A percentile compares a stretch with the other conserved stretches of the same genome.
These are phyloP conservation scores for Penicillium fuscoglaucum DNA, from an alignment of 2,329 filamentous ascomycete species.

Conservation along the genomic window DNA sequence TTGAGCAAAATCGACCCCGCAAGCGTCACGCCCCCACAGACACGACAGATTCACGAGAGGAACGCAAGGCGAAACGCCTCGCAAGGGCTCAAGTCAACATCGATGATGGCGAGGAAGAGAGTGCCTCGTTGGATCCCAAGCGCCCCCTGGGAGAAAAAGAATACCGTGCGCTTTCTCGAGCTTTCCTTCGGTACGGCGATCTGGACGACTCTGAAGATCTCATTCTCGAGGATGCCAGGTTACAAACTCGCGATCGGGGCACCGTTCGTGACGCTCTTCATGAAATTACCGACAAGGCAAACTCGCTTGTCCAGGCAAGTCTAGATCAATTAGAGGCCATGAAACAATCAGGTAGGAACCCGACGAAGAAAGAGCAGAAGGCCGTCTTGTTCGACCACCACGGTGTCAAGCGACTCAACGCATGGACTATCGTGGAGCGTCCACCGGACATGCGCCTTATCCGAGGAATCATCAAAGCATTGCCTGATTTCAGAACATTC, in stretches of 20 bases:
- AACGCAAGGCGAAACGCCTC: slow-evolving; percentile 68
- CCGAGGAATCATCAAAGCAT: slow-evolving; percentile 66
- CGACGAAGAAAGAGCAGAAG: slow-evolving; percentile 97
- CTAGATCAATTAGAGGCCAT: slow-evolving; percentile 60
- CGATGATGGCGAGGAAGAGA: slow-evolving; percentile 69
- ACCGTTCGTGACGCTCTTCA: slow-evolving; percentile 73
- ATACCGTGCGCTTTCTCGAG: slow-evolving; percentile 84
- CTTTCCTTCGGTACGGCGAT: slow-evolving; percentile 86
- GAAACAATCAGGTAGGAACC: slow-evolving; percentile 72
- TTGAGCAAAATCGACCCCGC: slow-evolving; percentile 82
- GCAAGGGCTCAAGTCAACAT: slow-evolving; percentile 64
- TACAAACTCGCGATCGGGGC: slow-evolving; percentile 78
- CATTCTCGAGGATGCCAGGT: slow-evolving; percentile 80
- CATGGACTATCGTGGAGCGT: slow-evolving; percentile 89
- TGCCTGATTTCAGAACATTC: slow-evolving; percentile 73
- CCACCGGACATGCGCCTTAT: slow-evolving; percentile 86
- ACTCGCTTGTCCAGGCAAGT: slow-evolving; percentile 72
- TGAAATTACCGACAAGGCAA: slow-evolving; percentile 73
- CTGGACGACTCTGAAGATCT: slow-evolving; percentile 87
- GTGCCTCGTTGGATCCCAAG: slow-evolving; percentile 70
- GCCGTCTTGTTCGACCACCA: slow-evolving; percentile 93
- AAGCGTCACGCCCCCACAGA: slow-evolving; percentile 65
- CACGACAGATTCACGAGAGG: slow-evolving; percentile 55
- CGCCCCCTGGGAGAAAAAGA: slow-evolving; percentile 92
- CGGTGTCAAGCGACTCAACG: slow-evolving; percentile 91